phyloP scores from a whole-genome alignment of 768 basidiomycete species.

The Russula dissimulans region DNA sequence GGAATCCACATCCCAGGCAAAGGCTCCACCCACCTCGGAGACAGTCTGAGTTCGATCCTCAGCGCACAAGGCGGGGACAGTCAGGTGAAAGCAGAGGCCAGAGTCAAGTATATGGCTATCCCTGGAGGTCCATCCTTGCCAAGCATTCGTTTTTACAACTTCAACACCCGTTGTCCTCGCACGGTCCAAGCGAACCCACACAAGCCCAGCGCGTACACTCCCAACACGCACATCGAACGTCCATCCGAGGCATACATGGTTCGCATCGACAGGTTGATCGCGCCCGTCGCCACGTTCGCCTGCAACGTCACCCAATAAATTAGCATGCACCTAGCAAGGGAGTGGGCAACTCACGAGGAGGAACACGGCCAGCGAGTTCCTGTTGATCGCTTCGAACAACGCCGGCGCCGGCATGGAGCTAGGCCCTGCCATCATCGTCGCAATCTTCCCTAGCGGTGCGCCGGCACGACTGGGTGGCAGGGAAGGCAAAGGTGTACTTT shows the following conservation, averaged over 20 bases:
- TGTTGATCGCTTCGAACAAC: conserved; percentile 75
- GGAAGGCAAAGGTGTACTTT: not conserved
- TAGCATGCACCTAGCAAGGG: not conserved
- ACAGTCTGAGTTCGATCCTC: too few relatives aligned
- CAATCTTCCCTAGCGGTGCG: conserved; percentile 14
- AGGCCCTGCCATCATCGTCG: conserved; percentile 22
- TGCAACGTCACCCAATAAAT: conserved; percentile 24
- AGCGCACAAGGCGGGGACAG: too few relatives aligned
- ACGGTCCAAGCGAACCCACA: conserved; percentile 57
- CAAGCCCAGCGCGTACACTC: conserved; percentile 48
- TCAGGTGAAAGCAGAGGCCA: too few relatives aligned
- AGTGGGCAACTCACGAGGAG: conserved; percentile 50
- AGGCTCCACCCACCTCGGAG: too few relatives aligned
- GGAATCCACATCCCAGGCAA: too few relatives aligned
- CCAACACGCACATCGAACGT: conserved; percentile 53
- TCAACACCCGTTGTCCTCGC: conserved; percentile 30
- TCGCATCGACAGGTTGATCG: conserved; percentile 66
- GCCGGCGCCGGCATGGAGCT: conserved; percentile 30
- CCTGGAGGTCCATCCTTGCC: not conserved
- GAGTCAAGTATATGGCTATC: too few relatives aligned
- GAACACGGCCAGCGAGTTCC: conserved; percentile 71
- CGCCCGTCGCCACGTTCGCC: conserved; percentile 84
- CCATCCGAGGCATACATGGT: conserved; percentile 69
- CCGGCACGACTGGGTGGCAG: not conserved
- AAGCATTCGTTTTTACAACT: conserved; percentile 16